Percentiles rank a stretch among this genome's conserved stretches.
phyloP scores from a whole-genome alignment of 495 filamentous ascomycete genomes.

The Penicillium macrosclerotiorum region DNA sequence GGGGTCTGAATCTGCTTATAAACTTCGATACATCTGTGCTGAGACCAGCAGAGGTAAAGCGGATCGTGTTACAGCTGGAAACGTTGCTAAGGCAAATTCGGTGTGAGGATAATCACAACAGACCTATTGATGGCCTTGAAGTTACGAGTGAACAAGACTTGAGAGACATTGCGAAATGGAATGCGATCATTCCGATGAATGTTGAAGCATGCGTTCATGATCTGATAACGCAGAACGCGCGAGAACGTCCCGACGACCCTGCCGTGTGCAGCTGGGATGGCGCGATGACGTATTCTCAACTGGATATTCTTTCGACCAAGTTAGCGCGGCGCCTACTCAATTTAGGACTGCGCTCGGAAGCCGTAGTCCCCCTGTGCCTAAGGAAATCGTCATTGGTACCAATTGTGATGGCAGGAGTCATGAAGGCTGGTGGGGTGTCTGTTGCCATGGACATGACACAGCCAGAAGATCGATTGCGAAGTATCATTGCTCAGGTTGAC shows the following conservation, averaged over 20 bases:
- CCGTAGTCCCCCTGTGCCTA: conserved; percentile 16
- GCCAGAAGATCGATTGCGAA: neutral
- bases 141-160: too few species aligned
- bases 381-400: conserved; percentile 45
- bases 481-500: neutral
- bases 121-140: too few species aligned
- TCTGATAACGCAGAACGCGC: neutral
- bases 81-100: too few species aligned
- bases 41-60: too few species aligned
- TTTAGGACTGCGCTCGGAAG: conserved; percentile 32
- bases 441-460: conserved; percentile 8
- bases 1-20: too few species aligned
- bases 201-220: neutral
- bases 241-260: conserved; percentile 1
- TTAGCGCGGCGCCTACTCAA: conserved; percentile 15
- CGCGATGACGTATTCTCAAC: conserved; percentile 39
- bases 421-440: conserved; percentile 30
- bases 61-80: too few species aligned
- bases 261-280: conserved; percentile 10
- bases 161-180: too few species aligned
- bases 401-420: conserved; percentile 42
- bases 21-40: too few species aligned
- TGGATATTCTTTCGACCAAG: conserved; percentile 31
- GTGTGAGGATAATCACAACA: too few species aligned
- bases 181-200: neutral